phyloP scores from a whole-genome alignment of 805 yeast species.

The Sungouiella thailandica region DNA sequence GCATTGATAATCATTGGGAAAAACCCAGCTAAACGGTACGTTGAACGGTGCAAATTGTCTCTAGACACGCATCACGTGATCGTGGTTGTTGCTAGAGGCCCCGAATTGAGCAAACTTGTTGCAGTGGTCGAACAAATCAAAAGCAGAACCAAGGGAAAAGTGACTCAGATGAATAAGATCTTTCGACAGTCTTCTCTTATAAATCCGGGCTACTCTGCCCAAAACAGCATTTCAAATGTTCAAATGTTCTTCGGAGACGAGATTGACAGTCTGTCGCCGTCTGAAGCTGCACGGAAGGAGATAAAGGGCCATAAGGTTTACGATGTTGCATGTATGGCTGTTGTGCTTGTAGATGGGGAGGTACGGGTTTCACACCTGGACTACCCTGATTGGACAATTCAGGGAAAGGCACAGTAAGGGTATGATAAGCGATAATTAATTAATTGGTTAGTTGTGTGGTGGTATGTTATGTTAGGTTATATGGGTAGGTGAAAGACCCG shows the following conservation, averaged over 20 bases:
- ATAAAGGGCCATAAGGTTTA: constrained; percentile 20
- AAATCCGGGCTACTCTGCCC: constrained; percentile 13
- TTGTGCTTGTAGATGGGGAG: constrained; percentile 10
- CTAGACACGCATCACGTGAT: constrained; percentile 9
- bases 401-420: background rate
- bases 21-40: constrained; percentile 13
- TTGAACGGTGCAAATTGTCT: constrained; percentile 8
- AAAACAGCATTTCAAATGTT: constrained; percentile 9
- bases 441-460: too few species aligned
- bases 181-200: constrained; percentile 12
- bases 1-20: constrained; percentile 13
- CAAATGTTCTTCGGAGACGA: constrained; percentile 10
- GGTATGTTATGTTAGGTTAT: too few species aligned
- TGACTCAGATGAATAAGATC: constrained; percentile 16
- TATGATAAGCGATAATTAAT: too few species aligned
- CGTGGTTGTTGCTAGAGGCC: constrained; percentile 16
- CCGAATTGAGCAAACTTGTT: constrained; percentile 15
- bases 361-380: constrained; percentile 12
- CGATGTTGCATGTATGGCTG: constrained; percentile 16
- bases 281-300: constrained; percentile 6
- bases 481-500: too few species aligned
- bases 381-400: constrained; percentile 6
- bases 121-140: constrained; percentile 19
- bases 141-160: constrained; percentile 5
- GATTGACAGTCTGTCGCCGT: constrained; percentile 2